Base-by-base conservation (phyloP, 768 basidiomycete genomes). In the Leucosporidium creatinivorum region DNA sequence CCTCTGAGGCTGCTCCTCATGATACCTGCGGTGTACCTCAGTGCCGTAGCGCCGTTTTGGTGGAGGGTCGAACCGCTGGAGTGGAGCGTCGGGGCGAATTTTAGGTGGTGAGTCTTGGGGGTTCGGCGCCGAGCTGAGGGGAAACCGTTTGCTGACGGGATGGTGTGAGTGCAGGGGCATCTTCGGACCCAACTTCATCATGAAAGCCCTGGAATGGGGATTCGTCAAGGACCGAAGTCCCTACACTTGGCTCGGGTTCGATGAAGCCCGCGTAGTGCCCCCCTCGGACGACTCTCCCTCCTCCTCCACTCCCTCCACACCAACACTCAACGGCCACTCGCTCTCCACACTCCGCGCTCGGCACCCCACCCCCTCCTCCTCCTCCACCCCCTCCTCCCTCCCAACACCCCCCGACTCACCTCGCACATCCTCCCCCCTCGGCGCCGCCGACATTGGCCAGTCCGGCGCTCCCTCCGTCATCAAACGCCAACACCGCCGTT, bases 191-290 rank as follows among this genome's bases (percentile, higher is more conserved):
- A 61, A 67, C 26, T 56, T 64, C 30, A 17, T 62, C 6, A 39
- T 67, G 49, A 61, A 58, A 33, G 59, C 66, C 2, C 17, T 67
- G 47, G 59, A 67, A 30, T 70, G 62, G 62, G 59, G 59, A 0
- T 23, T 62, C 1, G 51, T 58, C 6, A 31, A 39, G 15, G 66
- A 47, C 10, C 28, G 61, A 67, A 17, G n/a, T 54, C 8, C 58
- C 6, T 57, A 57, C 56, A 25, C 59, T 0, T 70, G 69, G 69
- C 36, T 70, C 21, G 69, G 69, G 23, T 70, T 70, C 51, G 56
- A 31, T 33, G 56, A 52, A 9, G 51, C 9, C 12, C 15, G n/a
- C 6, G 51, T 52, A 10, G 26, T 52, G 3, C 39, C 12, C 6
- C 21, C 51, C n/a, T 10, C 12, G 3, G n/a, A 23, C 3, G 17